phyloP scores from a whole-genome alignment of 192 early-diverging fungal species.

The Podila epigama region DNA sequence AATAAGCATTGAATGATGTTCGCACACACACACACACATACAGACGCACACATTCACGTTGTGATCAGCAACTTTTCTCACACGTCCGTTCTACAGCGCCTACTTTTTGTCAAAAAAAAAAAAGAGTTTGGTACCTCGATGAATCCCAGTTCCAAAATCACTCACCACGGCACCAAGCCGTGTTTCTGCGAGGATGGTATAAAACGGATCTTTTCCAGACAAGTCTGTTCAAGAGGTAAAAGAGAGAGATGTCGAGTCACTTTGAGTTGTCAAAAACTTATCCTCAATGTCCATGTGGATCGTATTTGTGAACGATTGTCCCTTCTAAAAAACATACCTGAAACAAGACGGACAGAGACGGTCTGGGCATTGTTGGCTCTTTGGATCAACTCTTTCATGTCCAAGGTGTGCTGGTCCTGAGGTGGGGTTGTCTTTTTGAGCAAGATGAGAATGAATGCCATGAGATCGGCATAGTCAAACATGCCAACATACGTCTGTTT shows the following conservation, averaged over 20 bases:
- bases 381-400: conserved; percentile 64
- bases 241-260: background rate
- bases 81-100: no score
- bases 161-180: conserved; percentile 72
- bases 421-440: conserved; percentile 57
- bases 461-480: conserved; percentile 88
- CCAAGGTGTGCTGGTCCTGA: conserved; percentile 46
- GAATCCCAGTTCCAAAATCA: conserved; percentile 77
- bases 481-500: conserved; percentile 75
- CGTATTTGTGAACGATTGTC: background rate
- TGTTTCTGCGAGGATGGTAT: conserved; percentile 79
- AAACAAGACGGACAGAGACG: conserved; percentile 68
- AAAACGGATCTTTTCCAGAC: conserved; percentile 87
- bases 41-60: no score
- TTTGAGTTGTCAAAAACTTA: background rate
- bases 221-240: conserved; percentile 57
- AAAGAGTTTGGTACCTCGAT: conserved; percentile 60
- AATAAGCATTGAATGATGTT: background rate
- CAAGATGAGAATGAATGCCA: conserved; percentile 74
- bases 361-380: conserved; percentile 53
- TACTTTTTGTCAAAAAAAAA: background rate
- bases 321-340: conserved; percentile 44
- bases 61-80: background rate
- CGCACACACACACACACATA: background rate
- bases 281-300: no score